These are phyloP conservation scores for Boeremia lycopersici DNA, from an alignment of 2,329 filamentous ascomycete species.

Conservation along the genomic window DNA sequence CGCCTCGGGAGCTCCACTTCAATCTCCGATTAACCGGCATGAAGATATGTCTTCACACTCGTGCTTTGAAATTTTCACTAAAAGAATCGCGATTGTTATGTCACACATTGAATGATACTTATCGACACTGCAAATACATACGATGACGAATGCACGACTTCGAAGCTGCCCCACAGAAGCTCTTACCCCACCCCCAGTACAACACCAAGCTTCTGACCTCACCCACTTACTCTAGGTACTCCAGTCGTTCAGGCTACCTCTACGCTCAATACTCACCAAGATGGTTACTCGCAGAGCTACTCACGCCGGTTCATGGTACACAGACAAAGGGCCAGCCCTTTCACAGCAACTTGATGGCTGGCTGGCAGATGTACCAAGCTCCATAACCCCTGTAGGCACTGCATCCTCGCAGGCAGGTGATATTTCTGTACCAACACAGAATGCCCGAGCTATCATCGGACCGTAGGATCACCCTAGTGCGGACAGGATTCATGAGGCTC, in stretches of 20 bases:
- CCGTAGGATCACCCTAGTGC: conserved; percentile 67
- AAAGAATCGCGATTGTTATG: too few relatives aligned
- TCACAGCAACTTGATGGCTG: conserved; percentile 73
- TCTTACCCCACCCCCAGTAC: conserved; percentile 14
- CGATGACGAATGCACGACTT: conserved; percentile 16
- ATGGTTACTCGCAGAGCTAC: conserved; percentile 62
- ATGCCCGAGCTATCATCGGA: conserved; percentile 85
- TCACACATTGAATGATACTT: too few relatives aligned
- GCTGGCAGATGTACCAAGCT: conserved; percentile 72
- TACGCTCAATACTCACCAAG: background rate
- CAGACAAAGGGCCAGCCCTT: conserved; percentile 64
- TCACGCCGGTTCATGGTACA: conserved; percentile 92
- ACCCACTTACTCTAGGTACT: background rate
- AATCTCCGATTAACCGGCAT: background rate
- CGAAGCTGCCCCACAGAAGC: conserved; percentile 24
- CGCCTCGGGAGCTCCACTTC: too few relatives aligned
- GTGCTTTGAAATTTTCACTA: too few relatives aligned
- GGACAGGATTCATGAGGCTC: conserved; percentile 26
- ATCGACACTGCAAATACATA: background rate
- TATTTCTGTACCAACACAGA: conserved; percentile 67
- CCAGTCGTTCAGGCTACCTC: background rate
- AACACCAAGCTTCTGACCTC: conserved; percentile 1
- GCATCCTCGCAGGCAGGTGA: conserved; percentile 47
- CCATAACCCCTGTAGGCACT: conserved; percentile 65
- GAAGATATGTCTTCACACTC: background rate